phyloP scores from a whole-genome alignment of 805 yeast species.

The Wickerhamiella cacticola region DNA sequence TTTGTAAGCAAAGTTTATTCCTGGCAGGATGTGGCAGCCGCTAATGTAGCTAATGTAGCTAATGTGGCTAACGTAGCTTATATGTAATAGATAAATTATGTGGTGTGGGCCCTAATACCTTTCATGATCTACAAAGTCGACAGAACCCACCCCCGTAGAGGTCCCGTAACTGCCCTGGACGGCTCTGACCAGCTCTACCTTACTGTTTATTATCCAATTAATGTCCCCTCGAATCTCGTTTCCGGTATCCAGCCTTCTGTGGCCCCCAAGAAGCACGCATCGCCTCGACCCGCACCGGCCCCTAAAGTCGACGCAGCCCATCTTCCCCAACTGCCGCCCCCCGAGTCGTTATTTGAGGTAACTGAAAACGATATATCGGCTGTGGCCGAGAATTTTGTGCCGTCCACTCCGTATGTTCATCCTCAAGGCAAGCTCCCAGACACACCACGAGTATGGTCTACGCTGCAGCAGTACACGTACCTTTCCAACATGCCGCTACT shows the following conservation, averaged over 20 bases:
- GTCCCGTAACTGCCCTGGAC: not conserved
- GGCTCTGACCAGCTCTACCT: not conserved
- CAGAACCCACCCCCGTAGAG: not conserved
- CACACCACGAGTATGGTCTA: not conserved
- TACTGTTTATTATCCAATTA: not conserved
- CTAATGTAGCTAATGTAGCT: too few relatives aligned
- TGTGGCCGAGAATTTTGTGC: not conserved
- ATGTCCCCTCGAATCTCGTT: not conserved
- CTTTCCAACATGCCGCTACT: not conserved
- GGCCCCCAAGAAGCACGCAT: not conserved
- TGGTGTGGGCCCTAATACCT: too few relatives aligned
- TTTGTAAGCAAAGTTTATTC: too few relatives aligned
- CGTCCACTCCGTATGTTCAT: not conserved
- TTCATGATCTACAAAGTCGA: not conserved
- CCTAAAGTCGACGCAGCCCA: not conserved
- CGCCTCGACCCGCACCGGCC: not conserved
- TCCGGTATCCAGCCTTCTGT: conserved; percentile 1
- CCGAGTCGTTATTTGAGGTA: not conserved
- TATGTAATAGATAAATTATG: too few relatives aligned
- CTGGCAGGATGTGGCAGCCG: too few relatives aligned
- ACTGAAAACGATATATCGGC: not conserved
- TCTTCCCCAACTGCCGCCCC: not conserved
- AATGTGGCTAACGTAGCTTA: too few relatives aligned
- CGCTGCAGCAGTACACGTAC: not conserved
- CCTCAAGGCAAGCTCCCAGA: not conserved